Evolutionary conservation across 2,329 filamentous ascomycete species (phyloP).

Genomic region (Rhynchosporium agropyri): DNA sequence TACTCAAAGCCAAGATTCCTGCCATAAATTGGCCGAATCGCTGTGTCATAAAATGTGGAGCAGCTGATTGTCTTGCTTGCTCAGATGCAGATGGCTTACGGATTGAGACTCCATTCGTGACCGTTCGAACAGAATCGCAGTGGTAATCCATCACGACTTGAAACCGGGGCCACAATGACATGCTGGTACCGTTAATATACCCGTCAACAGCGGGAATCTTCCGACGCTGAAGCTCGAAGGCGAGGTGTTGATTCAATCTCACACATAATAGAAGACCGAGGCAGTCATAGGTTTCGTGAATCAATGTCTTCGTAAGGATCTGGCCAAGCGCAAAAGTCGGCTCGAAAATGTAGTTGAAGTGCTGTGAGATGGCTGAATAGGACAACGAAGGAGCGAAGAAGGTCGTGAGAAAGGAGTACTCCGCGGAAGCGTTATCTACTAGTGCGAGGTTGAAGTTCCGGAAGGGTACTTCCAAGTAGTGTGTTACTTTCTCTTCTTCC

Average conservation of each 20-base stretch:
- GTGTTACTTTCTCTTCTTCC: slow-evolving; percentile 82
- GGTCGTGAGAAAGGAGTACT: slow-evolving; percentile 89
- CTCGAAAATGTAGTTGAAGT: slow-evolving; percentile 86
- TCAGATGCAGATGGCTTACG: slow-evolving; percentile 52
- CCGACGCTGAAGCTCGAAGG: slow-evolving; percentile 89
- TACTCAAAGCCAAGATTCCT: slow-evolving; percentile 78
- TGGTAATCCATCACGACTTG: slow-evolving; percentile 94
- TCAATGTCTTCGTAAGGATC: slow-evolving; percentile 72
- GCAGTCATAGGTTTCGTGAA: slow-evolving; percentile 78
- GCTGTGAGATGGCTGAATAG: slow-evolving; percentile 76
- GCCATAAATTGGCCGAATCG: slow-evolving; percentile 93
- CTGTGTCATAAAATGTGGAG: slow-evolving; percentile 90
- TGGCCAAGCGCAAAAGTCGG: slow-evolving; percentile 86
- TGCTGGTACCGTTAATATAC: slow-evolving; percentile 93
- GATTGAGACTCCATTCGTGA: slow-evolving; percentile 54
- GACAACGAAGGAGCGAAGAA: slow-evolving; percentile 83
- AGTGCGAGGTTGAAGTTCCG: slow-evolving; percentile 93
- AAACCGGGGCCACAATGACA: slow-evolving; percentile 95
- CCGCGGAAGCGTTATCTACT: slow-evolving; percentile 89
- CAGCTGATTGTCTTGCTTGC: slow-evolving; percentile 67
- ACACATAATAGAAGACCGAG: slow-evolving; percentile 90
- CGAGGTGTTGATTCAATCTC: slow-evolving; percentile 87
- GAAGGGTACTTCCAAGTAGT: slow-evolving; percentile 90
- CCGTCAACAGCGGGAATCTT: slow-evolving; percentile 86
- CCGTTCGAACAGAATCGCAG: slow-evolving; percentile 77